These are phyloP conservation scores for Achaetomium macrosporum DNA, from an alignment of 2,329 filamentous ascomycete genomes.

Conservation along the genomic window DNA sequence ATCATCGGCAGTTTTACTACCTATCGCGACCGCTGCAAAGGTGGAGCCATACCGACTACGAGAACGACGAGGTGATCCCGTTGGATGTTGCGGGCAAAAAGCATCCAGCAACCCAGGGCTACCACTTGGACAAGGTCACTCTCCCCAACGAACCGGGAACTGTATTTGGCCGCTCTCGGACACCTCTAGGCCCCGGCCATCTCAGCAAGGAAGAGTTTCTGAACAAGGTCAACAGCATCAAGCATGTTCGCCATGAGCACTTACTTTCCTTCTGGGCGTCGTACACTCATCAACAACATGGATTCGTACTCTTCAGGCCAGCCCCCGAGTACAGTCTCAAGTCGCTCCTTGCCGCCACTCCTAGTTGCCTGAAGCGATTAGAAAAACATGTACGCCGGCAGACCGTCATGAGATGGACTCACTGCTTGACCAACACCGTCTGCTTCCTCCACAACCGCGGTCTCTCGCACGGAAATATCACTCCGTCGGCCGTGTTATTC, in stretches of 20 bases:
- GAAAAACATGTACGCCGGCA: slow-evolving; percentile 53
- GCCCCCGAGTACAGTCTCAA: slow-evolving; percentile 61
- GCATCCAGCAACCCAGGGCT: slow-evolving; percentile 32
- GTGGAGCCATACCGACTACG: slow-evolving; percentile 58
- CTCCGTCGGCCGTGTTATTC: slow-evolving; percentile 64
- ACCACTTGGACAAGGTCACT: slow-evolving; percentile 51
- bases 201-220: slow-evolving; percentile 51
- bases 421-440: slow-evolving; percentile 64
- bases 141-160: slow-evolving; percentile 56
- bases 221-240: slow-evolving; percentile 54
- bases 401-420: slow-evolving; percentile 66
- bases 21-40: slow-evolving; percentile 58
- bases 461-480: slow-evolving; percentile 61
- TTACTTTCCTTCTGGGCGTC: slow-evolving; percentile 66
- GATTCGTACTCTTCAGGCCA: slow-evolving; percentile 62
- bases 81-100: slow-evolving; percentile 60
- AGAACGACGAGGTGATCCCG: slow-evolving; percentile 62
- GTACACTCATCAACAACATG: slow-evolving; percentile 58
- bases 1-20: slow-evolving; percentile 64
- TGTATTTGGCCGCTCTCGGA: slow-evolving; percentile 52
- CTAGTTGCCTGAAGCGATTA: slow-evolving; percentile 56
- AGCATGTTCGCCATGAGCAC: slow-evolving; percentile 58
- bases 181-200: slow-evolving; percentile 44
- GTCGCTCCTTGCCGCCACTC: slow-evolving; percentile 59
- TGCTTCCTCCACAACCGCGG: slow-evolving; percentile 61